Evolutionary conservation across 805 yeast genomes (phyloP), one percentile per base, ranked within the genome.

Genomic region (Candida loeiensis): DNA sequence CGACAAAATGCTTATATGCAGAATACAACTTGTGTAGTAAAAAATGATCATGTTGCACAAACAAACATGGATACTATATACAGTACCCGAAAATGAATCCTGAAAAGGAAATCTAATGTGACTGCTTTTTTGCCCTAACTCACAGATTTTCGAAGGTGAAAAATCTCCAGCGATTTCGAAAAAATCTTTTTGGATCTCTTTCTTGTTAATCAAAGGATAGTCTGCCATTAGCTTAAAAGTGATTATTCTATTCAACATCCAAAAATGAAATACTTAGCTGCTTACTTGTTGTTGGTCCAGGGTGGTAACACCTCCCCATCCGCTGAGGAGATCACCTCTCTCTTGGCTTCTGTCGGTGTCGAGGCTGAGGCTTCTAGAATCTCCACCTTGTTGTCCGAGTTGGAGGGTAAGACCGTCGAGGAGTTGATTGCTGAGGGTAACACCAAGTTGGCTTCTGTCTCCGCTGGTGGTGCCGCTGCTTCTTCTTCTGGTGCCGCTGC

Each of bases 381-480:
- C 67, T 71, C 85, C 58, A 59, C 84, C 59, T 80, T 93, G 63
- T 73, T 93, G 60, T 58, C 85, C 58, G 85, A 93, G 63, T 78
- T 93, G 61, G 93, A 88, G 71, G 99, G 98, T 73, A 93, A 93
- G 83, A 64, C 85, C 65, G 79, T 87, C 60, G 80, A 74, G 57
- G 96, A 87, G 66, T 82, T 93, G 74, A 81, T 93, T 61, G 85
- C 95, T 61, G 93, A 82, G 76, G 99, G 99, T 79, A 74, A 85
- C 74, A 74, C 84, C 76, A 93, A 93, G 80, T 86, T 93, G 69
- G 95, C 98, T 58, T 82, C 98, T 56, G 95, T 91, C 55, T 97
- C 98, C 73, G 61, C 96, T 63, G 97, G 96, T 71, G 97, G 95
- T 76, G 93, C 96, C 70, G 95, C 93, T 71, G 79, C 88, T 63